These are phyloP conservation scores for Aspergillus costaricaensis DNA, from an alignment of 2,329 filamentous ascomycete genomes.

Conservation along the genomic window DNA sequence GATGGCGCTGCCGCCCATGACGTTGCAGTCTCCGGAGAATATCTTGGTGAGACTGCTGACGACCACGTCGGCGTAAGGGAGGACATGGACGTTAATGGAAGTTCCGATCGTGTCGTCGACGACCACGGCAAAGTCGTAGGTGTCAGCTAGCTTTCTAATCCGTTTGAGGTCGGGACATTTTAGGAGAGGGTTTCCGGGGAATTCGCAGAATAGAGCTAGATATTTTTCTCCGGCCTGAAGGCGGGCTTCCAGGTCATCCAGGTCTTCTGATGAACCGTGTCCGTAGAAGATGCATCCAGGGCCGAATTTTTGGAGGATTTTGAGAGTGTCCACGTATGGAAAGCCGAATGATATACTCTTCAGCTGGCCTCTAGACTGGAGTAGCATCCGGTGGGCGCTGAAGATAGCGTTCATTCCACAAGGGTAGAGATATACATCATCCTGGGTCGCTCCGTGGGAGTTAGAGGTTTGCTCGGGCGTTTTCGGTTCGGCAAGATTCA, in stretches of 20 bases:
- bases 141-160: not conserved
- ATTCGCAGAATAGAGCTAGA: conserved; percentile 5
- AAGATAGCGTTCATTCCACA: conserved; percentile 1
- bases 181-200: conserved; percentile 1
- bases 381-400: not conserved
- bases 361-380: not conserved
- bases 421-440: not conserved
- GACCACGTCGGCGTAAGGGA: conserved; percentile 1
- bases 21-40: conserved; percentile 6
- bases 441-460: not conserved
- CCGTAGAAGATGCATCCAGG: not conserved
- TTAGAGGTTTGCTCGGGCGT: not conserved
- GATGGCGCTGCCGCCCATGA: conserved; percentile 7
- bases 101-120: conserved; percentile 4
- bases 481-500: not conserved
- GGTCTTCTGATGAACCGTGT: not conserved
- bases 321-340: not conserved
- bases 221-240: not conserved
- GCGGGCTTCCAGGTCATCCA: not conserved
- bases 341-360: conserved; percentile 1
- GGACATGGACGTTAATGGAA: not conserved
- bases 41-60: conserved; percentile 8
- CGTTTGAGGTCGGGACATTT: not conserved
- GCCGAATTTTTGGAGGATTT: not conserved
- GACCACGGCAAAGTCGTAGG: conserved; percentile 3